Conservation (phyloP, 2,329 filamentous ascomycete species). For the Achaetomium macrosporum region DNA sequence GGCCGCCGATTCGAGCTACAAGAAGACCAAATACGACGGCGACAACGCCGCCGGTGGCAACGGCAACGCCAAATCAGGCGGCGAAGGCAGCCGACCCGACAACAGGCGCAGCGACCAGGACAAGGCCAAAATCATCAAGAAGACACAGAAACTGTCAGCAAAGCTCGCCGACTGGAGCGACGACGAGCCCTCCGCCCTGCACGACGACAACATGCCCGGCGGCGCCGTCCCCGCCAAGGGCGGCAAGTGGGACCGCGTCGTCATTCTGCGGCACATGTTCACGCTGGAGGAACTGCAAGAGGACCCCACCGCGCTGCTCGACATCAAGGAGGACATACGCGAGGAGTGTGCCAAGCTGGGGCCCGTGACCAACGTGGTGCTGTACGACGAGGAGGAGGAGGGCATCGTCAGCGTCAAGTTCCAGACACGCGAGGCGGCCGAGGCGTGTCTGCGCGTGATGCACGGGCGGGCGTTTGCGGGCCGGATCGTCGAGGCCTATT, state of each 20-base stretch:
- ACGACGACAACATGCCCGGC: background rate
- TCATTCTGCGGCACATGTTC: constrained; percentile 91
- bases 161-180: constrained; percentile 95
- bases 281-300: constrained; percentile 78
- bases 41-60: constrained; percentile 18
- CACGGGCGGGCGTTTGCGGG: constrained; percentile 75
- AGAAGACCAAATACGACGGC: constrained; percentile 67
- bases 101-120: constrained; percentile 52
- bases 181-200: constrained; percentile 60
- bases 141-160: constrained; percentile 84
- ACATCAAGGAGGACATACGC: constrained; percentile 91
- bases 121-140: constrained; percentile 84
- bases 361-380: constrained; percentile 79
- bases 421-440: constrained; percentile 61
- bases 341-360: constrained; percentile 86
- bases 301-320: constrained; percentile 73
- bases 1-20: constrained; percentile 84
- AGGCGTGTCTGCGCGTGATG: constrained; percentile 68
- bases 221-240: constrained; percentile 32
- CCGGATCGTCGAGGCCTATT: constrained; percentile 62
- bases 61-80: constrained; percentile 5
- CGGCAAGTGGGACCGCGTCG: constrained; percentile 66
- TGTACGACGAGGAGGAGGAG: constrained; percentile 81
- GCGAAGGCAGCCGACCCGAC: constrained; percentile 4
- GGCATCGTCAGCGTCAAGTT: constrained; percentile 86